Percentiles rank a stretch among this genome's conserved stretches.
Conservation (phyloP, 1,139 yeast species). For the Yamadazyma epiphylla region DNA sequence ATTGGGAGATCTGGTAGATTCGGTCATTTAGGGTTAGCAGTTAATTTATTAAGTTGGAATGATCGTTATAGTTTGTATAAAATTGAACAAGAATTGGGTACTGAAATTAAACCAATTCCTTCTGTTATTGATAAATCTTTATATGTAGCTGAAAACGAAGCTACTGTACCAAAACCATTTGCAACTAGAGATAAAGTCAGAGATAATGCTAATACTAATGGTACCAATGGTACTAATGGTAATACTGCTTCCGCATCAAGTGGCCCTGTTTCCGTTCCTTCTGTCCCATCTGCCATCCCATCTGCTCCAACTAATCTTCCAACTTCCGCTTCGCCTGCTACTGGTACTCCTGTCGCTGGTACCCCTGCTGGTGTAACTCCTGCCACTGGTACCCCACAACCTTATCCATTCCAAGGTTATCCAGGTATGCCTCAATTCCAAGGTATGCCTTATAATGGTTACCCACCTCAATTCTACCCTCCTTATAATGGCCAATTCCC, state of each 20-base stretch:
- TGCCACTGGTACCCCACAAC: no score
- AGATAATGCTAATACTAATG: conserved; percentile 16
- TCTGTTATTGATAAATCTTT: conserved; percentile 80
- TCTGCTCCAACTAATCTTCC: no score
- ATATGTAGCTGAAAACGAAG: conserved; percentile 80
- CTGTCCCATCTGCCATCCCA: conserved; percentile 18
- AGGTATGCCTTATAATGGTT: conserved; percentile 9
- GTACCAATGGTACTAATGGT: conserved; percentile 7
- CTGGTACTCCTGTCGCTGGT: no score
- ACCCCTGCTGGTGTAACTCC: no score
- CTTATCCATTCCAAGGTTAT: conserved; percentile 1
- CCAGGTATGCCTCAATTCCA: conserved; percentile 9
- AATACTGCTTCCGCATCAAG: conserved; percentile 12
- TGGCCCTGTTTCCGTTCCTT: conserved; percentile 11
- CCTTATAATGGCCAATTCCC: conserved; percentile 8
- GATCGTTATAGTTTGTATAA: conserved; percentile 91
- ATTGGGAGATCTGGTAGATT: conserved; percentile 99
- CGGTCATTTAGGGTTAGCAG: conserved; percentile 97
- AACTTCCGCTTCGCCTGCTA: no score
- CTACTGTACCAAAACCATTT: conserved; percentile 82
- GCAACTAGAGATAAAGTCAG: conserved; percentile 57
- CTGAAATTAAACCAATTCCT: conserved; percentile 96
- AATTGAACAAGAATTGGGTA: conserved; percentile 95
- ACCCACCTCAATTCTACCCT: no score
- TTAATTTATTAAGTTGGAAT: conserved; percentile 94